phyloP scores from a whole-genome alignment of 306 rosid genomes.

The Medicago ruthenica region DNA sequence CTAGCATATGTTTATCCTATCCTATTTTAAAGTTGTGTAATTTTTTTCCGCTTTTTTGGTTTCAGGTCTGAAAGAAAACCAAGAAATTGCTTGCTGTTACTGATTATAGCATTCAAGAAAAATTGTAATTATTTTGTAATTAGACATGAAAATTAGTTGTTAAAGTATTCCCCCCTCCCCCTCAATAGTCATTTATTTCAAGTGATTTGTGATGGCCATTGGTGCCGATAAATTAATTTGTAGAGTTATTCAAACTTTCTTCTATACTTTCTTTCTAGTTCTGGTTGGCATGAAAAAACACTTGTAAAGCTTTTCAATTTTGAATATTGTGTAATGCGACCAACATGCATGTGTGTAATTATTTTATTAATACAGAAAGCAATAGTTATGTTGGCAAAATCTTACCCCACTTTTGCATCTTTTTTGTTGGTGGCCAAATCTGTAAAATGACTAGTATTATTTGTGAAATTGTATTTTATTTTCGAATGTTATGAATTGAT shows the following conservation, averaged over 20 bases:
- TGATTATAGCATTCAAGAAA: not conserved
- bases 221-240: not conserved
- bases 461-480: not conserved
- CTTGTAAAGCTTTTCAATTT: not conserved
- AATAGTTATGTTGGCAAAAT: not conserved
- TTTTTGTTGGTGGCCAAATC: not conserved
- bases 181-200: not conserved
- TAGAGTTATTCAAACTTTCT: not conserved
- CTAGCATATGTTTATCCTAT: not conserved
- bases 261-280: not conserved
- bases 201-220: conserved; percentile 3
- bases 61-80: conserved; percentile 10
- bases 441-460: not conserved
- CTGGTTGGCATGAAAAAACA: not conserved
- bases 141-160: not conserved
- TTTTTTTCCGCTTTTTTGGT: not conserved
- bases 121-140: conserved; percentile 5
- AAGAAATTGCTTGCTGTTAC: conserved; percentile 9
- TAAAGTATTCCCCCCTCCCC: not conserved
- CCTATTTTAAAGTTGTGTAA: too few species aligned
- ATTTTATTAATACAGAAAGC: not conserved
- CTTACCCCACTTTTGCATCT: not conserved
- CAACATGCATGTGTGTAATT: not conserved
- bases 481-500: not conserved
- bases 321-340: not conserved